phyloP scores from a whole-genome alignment of 768 basidiomycete species.

The Leccinum rimulosum region DNA sequence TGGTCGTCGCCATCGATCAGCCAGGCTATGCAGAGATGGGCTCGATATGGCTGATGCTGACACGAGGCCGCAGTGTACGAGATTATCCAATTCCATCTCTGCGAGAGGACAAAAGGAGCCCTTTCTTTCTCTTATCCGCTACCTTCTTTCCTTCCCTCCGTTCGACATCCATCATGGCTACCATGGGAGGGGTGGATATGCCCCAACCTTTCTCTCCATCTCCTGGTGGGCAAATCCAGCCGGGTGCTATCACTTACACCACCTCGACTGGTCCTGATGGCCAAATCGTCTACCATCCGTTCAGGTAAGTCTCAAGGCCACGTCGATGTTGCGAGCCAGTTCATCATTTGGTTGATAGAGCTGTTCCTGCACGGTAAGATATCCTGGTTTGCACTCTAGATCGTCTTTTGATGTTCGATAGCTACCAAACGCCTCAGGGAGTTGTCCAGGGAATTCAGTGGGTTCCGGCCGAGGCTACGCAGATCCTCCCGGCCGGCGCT shows the following conservation, averaged over 20 bases:
- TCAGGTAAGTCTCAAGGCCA: constrained; percentile 51
- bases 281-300: constrained; percentile 62
- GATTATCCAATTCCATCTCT: constrained; percentile 12
- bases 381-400: background rate
- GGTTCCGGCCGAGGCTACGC: constrained; percentile 68
- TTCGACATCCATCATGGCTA: constrained; percentile 23
- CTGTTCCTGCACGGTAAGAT: constrained; percentile 68
- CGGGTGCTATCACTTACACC: constrained; percentile 74
- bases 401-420: constrained; percentile 28
- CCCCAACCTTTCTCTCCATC: constrained; percentile 32
- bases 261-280: constrained; percentile 64
- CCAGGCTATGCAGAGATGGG: constrained; percentile 22
- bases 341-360: constrained; percentile 41
- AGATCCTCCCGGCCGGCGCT: constrained; percentile 57
- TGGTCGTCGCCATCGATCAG: constrained; percentile 4
- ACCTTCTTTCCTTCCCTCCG: constrained; percentile 12
- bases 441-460: constrained; percentile 63
- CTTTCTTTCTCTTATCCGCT: background rate
- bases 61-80: constrained; percentile 28
- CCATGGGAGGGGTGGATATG: constrained; percentile 25
- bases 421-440: constrained; percentile 71
- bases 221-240: constrained; percentile 45
- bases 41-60: constrained; percentile 28
- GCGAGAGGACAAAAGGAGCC: constrained; percentile 23
- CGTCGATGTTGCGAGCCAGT: constrained; percentile 4